Evolutionary conservation across 495 filamentous ascomycete genomes (phyloP).

Genomic region (Physcia stellaris): DNA sequence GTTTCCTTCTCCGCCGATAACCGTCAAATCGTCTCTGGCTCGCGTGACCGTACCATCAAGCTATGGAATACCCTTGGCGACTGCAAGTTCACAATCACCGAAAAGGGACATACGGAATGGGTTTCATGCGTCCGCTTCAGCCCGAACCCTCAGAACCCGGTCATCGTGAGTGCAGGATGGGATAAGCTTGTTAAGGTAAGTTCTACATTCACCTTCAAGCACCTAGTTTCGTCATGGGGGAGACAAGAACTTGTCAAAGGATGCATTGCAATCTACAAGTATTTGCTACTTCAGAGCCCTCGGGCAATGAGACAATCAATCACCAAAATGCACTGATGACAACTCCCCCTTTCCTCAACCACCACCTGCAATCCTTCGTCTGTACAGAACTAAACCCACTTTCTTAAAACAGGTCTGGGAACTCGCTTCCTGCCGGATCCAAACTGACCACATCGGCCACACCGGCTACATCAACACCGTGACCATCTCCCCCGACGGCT

Average conservation of each 20-base stretch:
- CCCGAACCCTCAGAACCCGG: slow-evolving; percentile 99
- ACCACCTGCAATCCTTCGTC: background rate
- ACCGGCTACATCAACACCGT: slow-evolving; percentile 99
- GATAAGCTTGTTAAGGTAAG: slow-evolving; percentile 99
- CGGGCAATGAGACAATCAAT: slow-evolving; percentile 91
- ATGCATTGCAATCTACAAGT: slow-evolving; percentile 87
- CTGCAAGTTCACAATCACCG: slow-evolving; percentile 99
- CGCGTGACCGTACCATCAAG: slow-evolving; percentile 97
- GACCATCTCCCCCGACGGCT: slow-evolving; percentile 98
- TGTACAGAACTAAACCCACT: background rate
- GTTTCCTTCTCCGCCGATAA: slow-evolving; percentile 99
- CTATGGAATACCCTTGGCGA: slow-evolving; percentile 99
- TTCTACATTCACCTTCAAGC: slow-evolving; percentile 15
- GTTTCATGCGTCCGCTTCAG: slow-evolving; percentile 98
- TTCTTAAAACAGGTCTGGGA: slow-evolving; percentile 73
- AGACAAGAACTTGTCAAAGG: slow-evolving; percentile 41
- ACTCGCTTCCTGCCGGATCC: slow-evolving; percentile 95
- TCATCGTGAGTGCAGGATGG: slow-evolving; percentile 98
- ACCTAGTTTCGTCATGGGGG: slow-evolving; percentile 3
- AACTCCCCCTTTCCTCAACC: slow-evolving; percentile 3
- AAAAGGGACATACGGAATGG: slow-evolving; percentile 99
- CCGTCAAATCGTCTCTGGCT: slow-evolving; percentile 99
- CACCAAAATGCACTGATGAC: slow-evolving; percentile 85
- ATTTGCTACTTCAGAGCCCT: slow-evolving; percentile 99
- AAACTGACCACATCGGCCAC: slow-evolving; percentile 99